Base-by-base conservation (phyloP, 306 rosid genomes). In the Corylus heterophylla region DNA sequence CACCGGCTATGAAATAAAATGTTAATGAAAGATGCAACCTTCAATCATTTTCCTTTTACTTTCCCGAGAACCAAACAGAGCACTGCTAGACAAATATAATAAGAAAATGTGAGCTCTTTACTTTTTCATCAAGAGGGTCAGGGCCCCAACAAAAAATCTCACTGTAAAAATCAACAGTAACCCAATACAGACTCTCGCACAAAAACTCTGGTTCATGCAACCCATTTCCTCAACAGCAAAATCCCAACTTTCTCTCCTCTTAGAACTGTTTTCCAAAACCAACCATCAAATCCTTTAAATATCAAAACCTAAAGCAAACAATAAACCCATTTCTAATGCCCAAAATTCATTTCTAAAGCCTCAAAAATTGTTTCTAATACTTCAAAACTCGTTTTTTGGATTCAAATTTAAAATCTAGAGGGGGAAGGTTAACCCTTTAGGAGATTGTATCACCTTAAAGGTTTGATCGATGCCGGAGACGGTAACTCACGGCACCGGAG, bases 71-170 rank as follows among this genome's bases (percentile, higher is more conserved):
- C 78, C 81, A 83, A 83, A 77, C 68, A 69, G 62, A 78, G 16
- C 13, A 22, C 12, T 31, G 45, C 1, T 7, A 77, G 67, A 20
- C 50, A 54, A 20, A 8, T 39, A 81, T 1, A 29, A 44, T 16
- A 2, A 68, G 59, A 29, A 18, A 13, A 12, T 7, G 17, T 35
- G 54, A 49, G 68, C 58, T 2, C 9, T 62, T 10, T 9, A 62
- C 64, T 62, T 76, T 88, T 92, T 96, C 98, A 81, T 94, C 98
- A 31, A 69, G 80, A n/a, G 84, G 71, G 84, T 94, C 92, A 73
- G 98, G 90, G 29, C 86, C 35, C 88, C 96, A 80, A 69, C 76
- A 81, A 83, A 89, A 80, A 78, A 81, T 16, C 85, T 77, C 18
- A 80, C 86, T 1, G 74, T 17, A 59, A 79, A 83, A 87, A 90